Evolutionary conservation across 2,329 filamentous ascomycete genomes (phyloP).

Genomic region (Aspergillus flavus): DNA sequence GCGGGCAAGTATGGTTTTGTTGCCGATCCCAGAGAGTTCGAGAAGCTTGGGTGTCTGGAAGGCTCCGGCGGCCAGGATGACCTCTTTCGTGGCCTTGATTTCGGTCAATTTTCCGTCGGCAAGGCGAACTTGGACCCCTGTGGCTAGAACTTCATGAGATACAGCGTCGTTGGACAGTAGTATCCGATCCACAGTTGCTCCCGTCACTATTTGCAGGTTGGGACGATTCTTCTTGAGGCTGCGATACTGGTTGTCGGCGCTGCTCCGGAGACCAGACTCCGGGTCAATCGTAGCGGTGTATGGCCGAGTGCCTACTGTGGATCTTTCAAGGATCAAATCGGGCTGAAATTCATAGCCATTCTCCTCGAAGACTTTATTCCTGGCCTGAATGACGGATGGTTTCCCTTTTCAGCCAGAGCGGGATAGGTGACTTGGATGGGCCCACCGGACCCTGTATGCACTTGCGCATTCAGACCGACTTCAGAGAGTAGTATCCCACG

Average conservation of each 20-base stretch:
- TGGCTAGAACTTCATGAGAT: slow-evolving; percentile 5
- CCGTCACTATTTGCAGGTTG: slow-evolving; percentile 14
- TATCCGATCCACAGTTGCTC: slow-evolving; percentile 18
- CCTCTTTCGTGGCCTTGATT: slow-evolving; percentile 50
- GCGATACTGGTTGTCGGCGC: background rate
- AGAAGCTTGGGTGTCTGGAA: slow-evolving; percentile 60
- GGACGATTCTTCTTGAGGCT: slow-evolving; percentile 13
- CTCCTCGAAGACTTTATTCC: background rate
- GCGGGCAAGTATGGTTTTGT: slow-evolving; percentile 43
- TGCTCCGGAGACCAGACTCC: background rate
- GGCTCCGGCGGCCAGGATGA: slow-evolving; percentile 63
- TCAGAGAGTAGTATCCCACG: no score
- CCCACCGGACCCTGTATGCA: background rate
- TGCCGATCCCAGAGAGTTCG: slow-evolving; percentile 64
- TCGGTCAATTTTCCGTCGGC: slow-evolving; percentile 28
- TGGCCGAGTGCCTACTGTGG: background rate
- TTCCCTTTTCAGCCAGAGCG: background rate
- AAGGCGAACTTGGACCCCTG: slow-evolving; percentile 21
- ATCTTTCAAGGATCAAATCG: background rate
- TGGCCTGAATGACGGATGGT: background rate
- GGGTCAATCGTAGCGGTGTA: background rate
- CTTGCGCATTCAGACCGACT: no score
- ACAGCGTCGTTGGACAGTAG: background rate
- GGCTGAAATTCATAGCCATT: background rate
- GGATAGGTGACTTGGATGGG: background rate